Conservation (phyloP, 2,329 filamentous ascomycete genomes). For the Nannizzia gypsea region DNA sequence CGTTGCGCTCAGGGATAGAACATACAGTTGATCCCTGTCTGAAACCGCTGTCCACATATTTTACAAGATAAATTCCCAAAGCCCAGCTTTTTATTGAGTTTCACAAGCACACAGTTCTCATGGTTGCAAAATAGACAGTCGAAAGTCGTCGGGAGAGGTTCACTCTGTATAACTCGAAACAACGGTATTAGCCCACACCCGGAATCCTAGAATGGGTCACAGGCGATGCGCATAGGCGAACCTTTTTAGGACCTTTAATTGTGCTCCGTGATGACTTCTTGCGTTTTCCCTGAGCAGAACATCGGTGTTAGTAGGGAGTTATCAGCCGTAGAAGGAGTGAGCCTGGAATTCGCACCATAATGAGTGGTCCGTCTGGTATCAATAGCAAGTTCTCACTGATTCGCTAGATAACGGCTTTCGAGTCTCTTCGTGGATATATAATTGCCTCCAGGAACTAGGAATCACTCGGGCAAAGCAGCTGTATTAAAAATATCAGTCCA, state of each 20-base stretch:
- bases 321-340: neutral
- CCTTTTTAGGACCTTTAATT: conserved; percentile 62
- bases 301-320: neutral
- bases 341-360: neutral
- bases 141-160: conserved; percentile 58
- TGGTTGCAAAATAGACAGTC: conserved; percentile 98
- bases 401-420: neutral
- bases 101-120: conserved; percentile 80
- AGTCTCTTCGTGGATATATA: neutral
- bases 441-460: neutral
- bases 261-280: conserved; percentile 60
- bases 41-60: conserved; percentile 85
- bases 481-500: neutral
- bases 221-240: neutral
- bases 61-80: conserved; percentile 80
- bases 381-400: too few relatives aligned
- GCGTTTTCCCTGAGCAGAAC: conserved; percentile 62
- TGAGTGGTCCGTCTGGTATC: neutral
- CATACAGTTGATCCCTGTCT: conserved; percentile 82
- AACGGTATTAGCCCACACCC: neutral
- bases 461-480: neutral
- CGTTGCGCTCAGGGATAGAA: neutral
- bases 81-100: conserved; percentile 85
- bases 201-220: neutral
- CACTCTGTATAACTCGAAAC: conserved; percentile 24